Percentiles rank a stretch among this genome's conserved stretches.
These are phyloP conservation scores for Hypsizygus ulmarius DNA, from an alignment of 1,284 basidiomycete genomes.

Conservation along the genomic window DNA sequence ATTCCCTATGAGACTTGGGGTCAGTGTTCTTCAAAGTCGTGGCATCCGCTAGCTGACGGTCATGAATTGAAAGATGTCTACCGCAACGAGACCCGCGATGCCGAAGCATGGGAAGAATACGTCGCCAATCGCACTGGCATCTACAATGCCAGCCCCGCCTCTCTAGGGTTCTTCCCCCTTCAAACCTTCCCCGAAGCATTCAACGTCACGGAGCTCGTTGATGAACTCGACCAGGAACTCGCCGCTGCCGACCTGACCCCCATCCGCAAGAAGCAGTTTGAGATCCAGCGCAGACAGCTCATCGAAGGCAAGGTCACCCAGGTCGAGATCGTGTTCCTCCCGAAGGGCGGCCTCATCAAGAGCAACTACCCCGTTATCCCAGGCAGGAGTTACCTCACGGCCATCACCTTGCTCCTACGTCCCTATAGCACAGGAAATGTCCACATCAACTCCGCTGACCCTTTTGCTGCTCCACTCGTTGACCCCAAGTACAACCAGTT, in stretches of 20 bases:
- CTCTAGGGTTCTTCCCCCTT: slow-evolving; percentile 16
- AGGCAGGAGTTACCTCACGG: slow-evolving; percentile 15
- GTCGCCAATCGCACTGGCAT: slow-evolving; percentile 13
- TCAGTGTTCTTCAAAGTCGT: neutral
- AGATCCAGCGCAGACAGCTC: slow-evolving; percentile 13
- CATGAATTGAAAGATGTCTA: slow-evolving; percentile 9
- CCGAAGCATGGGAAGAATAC: slow-evolving; percentile 12
- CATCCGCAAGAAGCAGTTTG: slow-evolving; percentile 17
- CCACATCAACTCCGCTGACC: slow-evolving; percentile 13
- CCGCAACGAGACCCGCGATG: slow-evolving; percentile 14
- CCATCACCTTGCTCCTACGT: slow-evolving; percentile 11
- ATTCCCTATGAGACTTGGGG: slow-evolving; percentile 14
- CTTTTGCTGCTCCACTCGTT: slow-evolving; percentile 7
- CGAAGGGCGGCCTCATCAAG: slow-evolving; percentile 8
- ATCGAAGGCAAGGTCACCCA: neutral
- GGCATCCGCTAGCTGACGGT: neutral
- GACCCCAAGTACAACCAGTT: slow-evolving; percentile 15
- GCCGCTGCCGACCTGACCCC: slow-evolving; percentile 12
- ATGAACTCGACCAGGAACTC: slow-evolving; percentile 14
- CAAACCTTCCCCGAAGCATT: slow-evolving; percentile 16
- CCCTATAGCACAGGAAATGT: slow-evolving; percentile 10
- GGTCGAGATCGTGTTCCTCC: slow-evolving; percentile 8
- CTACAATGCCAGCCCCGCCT: slow-evolving; percentile 13
- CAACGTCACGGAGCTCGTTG: slow-evolving; percentile 14
- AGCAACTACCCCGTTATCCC: slow-evolving; percentile 10